These are phyloP conservation scores for Butyriboletus loyo DNA, from an alignment of 768 basidiomycete genomes.

Conservation along the genomic window DNA sequence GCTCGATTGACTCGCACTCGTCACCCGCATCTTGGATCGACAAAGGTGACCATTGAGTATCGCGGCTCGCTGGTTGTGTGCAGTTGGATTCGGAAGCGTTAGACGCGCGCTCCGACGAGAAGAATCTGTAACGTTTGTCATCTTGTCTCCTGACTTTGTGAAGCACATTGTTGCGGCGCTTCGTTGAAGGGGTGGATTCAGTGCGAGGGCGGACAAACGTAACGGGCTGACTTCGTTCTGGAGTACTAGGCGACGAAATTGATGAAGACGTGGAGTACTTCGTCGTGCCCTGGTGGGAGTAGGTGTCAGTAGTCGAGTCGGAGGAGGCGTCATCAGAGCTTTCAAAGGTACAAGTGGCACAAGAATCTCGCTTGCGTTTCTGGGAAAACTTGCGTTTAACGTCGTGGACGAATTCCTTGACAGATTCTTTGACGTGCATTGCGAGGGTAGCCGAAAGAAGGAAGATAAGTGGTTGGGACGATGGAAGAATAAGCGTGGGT, in stretches of 20 bases:
- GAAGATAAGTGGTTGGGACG: neutral
- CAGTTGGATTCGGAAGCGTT: neutral
- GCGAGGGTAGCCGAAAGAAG: neutral
- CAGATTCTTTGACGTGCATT: conserved; percentile 32
- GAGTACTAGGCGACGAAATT: conserved; percentile 1
- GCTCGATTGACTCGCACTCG: neutral
- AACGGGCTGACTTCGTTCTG: conserved; percentile 6
- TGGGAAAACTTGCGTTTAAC: conserved; percentile 32
- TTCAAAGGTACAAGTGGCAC: conserved; percentile 10
- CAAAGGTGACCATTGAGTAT: neutral
- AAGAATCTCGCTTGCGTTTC: conserved; percentile 19
- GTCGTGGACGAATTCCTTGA: conserved; percentile 30
- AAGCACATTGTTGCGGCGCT: neutral
- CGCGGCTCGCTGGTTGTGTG: neutral
- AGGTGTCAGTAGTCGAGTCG: conserved; percentile 13
- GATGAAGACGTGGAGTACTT: conserved; percentile 16
- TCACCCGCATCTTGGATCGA: neutral
- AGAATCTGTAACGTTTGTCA: conserved; percentile 15
- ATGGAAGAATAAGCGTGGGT: conserved; percentile 1
- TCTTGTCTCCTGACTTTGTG: conserved; percentile 6
- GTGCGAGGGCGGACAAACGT: conserved; percentile 16
- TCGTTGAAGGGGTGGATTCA: conserved; percentile 6
- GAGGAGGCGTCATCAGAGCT: conserved; percentile 6
- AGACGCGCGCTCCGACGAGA: conserved; percentile 7
- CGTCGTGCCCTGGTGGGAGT: neutral